phyloP scores from a whole-genome alignment of 2,329 filamentous ascomycete species.

The Aspergillus alliaceus region DNA sequence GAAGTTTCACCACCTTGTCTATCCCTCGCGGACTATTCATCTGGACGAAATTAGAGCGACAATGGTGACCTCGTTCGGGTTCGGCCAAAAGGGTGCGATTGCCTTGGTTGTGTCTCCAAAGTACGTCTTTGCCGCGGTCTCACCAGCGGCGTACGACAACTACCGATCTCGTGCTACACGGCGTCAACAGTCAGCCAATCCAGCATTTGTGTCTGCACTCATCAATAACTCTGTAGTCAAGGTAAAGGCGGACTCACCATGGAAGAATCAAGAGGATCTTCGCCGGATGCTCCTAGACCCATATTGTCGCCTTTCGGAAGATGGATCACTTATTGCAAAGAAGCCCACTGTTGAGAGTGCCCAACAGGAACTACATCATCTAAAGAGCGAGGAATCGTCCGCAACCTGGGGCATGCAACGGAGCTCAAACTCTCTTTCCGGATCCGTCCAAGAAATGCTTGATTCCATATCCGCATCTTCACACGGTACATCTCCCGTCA shows the following conservation, averaged over 20 bases:
- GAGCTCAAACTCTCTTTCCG: background rate
- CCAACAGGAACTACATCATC: background rate
- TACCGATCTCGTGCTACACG: conserved; percentile 12
- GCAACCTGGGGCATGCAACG: background rate
- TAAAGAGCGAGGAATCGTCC: background rate
- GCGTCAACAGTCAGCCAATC: conserved; percentile 9
- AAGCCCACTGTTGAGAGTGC: background rate
- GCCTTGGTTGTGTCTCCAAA: conserved; percentile 37
- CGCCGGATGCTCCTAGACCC: background rate
- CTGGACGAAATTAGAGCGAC: conserved; percentile 34
- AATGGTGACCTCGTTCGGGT: conserved; percentile 45
- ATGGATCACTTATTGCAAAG: background rate
- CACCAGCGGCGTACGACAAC: conserved; percentile 6
- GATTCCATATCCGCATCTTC: background rate
- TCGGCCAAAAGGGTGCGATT: conserved; percentile 47
- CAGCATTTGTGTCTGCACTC: background rate
- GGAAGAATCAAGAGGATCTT: background rate
- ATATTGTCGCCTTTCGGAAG: background rate
- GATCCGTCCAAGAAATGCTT: background rate
- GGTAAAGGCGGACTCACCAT: background rate
- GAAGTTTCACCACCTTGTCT: conserved; percentile 33
- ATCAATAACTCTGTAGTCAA: background rate
- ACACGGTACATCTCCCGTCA: background rate
- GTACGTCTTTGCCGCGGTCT: conserved; percentile 35
- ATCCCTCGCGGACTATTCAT: conserved; percentile 27